Base-by-base conservation (phyloP, 768 basidiomycete species). In the Hypsizygus marmoreus region DNA sequence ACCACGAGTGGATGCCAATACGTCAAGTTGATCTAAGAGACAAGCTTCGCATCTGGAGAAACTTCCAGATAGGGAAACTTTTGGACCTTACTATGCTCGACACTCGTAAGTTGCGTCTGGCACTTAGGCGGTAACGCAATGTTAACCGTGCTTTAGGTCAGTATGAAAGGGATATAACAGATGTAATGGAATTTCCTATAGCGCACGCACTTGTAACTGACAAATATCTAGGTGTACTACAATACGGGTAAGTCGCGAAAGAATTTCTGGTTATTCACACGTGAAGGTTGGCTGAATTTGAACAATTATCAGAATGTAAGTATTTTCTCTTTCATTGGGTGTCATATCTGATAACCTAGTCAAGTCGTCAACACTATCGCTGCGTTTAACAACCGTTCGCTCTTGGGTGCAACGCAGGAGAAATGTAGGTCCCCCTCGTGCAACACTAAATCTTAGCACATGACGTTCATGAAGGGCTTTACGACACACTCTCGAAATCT, bases 1-100 rank as follows among this genome's bases (percentile, higher is more conserved):
- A 80, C 54, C 78, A 82, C 54, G 80, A 81, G 49, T 82, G 80
- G 80, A 73, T 82, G 67, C 80, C 80, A 10, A 78, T 83, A 48
- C 71, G 82, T 8, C 77, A 81, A 50, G 77, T 83, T 13, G 72
- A 72, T 30, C 69, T 72, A 1, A 71, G 72, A 40, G 79, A 82
- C 61, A 71, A 76, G 53, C 71, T 83, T 12, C 69, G 80, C 20
- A 82, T 82, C 41, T 83, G 79, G 79, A 72, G 81, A 25, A 80
- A 79, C 55, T 82, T 84, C 65, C 75, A 81, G 63, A 74, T 84
- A 28, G 81, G 81, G 35, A 79, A 80, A 57, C 70, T 83, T n/a
- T 56, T 81, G 52, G 80, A 81, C 55, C 58, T 82, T 54, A 75
- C 79, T 8, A 79, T 84, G 79, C 68, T 84, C 12, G 81, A 84